Evolutionary conservation across 306 rosid species (phyloP).

Genomic region (Argentina anserina): DNA sequence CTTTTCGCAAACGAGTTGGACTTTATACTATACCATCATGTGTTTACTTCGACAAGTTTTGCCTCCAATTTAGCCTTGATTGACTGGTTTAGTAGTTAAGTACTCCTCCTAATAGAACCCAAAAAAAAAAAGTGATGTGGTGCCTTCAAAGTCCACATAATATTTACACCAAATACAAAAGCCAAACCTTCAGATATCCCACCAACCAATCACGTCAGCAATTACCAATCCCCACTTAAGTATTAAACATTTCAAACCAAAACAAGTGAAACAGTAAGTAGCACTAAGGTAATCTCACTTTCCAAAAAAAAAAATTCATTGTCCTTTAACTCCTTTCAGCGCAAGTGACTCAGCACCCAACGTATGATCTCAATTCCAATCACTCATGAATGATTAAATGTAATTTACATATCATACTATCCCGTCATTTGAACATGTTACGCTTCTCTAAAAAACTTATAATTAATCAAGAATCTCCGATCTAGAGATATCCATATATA

Average conservation of each 20-base stretch:
- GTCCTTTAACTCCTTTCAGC: too few species aligned
- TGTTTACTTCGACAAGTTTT: background rate
- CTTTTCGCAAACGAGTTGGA: background rate
- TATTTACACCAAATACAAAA: background rate
- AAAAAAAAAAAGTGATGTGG: background rate
- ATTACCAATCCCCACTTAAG: background rate
- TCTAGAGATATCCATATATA: too few species aligned
- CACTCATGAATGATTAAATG: too few species aligned
- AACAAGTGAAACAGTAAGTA: background rate
- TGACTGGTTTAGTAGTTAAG: background rate
- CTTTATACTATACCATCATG: background rate
- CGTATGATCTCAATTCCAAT: too few species aligned
- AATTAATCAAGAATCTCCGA: too few species aligned
- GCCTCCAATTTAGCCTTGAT: conserved; percentile 26
- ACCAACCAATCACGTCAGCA: background rate
- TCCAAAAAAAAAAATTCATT: too few species aligned
- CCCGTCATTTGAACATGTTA: too few species aligned
- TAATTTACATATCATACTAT: too few species aligned
- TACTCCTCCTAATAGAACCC: too few species aligned
- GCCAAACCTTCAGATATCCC: background rate
- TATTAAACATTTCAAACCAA: background rate
- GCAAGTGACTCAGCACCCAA: background rate
- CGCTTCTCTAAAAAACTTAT: too few species aligned
- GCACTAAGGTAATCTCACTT: background rate
- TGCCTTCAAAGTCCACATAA: background rate